Percentiles rank a stretch among this genome's conserved stretches.
phyloP scores from a whole-genome alignment of 2,329 filamentous ascomycete genomes.

The Helotiales sp. region DNA sequence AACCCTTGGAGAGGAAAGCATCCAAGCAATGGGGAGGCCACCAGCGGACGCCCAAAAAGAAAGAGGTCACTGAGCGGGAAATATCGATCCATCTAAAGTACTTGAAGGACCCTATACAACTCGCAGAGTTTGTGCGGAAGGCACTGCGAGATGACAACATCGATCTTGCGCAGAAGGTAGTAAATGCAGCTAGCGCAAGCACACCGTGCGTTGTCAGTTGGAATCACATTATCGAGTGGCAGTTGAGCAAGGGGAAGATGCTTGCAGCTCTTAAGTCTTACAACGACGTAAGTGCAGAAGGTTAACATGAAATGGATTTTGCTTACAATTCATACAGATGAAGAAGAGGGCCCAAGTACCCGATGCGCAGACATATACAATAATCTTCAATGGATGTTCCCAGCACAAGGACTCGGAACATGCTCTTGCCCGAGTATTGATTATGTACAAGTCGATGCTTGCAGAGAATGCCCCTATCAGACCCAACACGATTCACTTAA shows the following conservation, averaged over 20 bases:
- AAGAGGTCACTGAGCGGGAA: slow-evolving; percentile 7
- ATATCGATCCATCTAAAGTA: slow-evolving; percentile 28
- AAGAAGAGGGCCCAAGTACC: slow-evolving; percentile 86
- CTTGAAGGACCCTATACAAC: slow-evolving; percentile 64
- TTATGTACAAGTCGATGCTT: slow-evolving; percentile 75
- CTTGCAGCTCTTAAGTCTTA: slow-evolving; percentile 74
- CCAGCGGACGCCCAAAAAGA: not conserved
- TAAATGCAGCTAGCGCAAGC: slow-evolving; percentile 66
- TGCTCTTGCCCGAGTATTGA: slow-evolving; percentile 67
- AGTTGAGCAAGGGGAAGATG: slow-evolving; percentile 60
- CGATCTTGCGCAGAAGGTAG: slow-evolving; percentile 67
- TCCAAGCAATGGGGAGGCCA: not conserved
- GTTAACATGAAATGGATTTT: not conserved
- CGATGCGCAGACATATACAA: slow-evolving; percentile 80
- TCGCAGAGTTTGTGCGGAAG: slow-evolving; percentile 66
- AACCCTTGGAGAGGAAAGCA: not conserved
- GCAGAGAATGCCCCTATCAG: slow-evolving; percentile 61
- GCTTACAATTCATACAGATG: slow-evolving; percentile 60
- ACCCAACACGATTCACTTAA: slow-evolving; percentile 80
- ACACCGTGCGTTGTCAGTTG: slow-evolving; percentile 73
- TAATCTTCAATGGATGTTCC: slow-evolving; percentile 75
- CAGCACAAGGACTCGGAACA: slow-evolving; percentile 56
- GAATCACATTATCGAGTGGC: slow-evolving; percentile 81
- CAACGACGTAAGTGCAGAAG: slow-evolving; percentile 66
- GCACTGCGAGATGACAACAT: slow-evolving; percentile 59